Conservation (phyloP, 1,139 yeast species). For the Lizanozyma gosingica region DNA sequence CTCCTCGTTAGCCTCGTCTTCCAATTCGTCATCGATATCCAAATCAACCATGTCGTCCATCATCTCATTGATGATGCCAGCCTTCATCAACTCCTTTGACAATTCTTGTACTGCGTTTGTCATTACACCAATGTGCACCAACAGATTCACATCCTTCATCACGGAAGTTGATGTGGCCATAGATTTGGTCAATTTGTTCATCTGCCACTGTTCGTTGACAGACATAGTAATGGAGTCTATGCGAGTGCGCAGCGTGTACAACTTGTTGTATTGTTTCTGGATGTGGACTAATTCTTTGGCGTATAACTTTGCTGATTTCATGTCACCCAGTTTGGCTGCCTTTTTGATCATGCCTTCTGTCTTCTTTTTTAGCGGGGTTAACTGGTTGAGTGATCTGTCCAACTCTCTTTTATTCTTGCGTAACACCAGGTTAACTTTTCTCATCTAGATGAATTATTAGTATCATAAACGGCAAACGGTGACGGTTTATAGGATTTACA, state of each 20-base stretch:
- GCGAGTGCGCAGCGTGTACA: constrained; percentile 77
- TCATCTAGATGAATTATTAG: constrained; percentile 28
- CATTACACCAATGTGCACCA: constrained; percentile 73
- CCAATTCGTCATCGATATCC: constrained; percentile 57
- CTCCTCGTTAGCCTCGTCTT: constrained; percentile 46
- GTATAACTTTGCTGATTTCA: constrained; percentile 63
- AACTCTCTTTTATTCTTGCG: constrained; percentile 80
- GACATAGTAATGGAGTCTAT: constrained; percentile 81
- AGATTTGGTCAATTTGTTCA: constrained; percentile 75
- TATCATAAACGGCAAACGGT: background rate
- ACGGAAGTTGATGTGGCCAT: constrained; percentile 71
- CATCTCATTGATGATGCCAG: constrained; percentile 95
- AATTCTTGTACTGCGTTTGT: constrained; percentile 80
- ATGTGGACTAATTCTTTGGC: constrained; percentile 77
- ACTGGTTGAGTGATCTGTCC: constrained; percentile 65
- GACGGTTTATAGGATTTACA: constrained; percentile 10
- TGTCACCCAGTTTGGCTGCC: constrained; percentile 72
- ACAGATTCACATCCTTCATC: constrained; percentile 81
- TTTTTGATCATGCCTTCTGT: constrained; percentile 68
- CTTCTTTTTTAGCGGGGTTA: constrained; percentile 57
- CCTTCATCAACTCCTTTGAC: constrained; percentile 78
- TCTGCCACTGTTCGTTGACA: constrained; percentile 84
- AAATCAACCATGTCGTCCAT: constrained; percentile 81
- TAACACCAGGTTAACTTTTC: constrained; percentile 72
- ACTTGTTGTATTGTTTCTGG: constrained; percentile 63